Percentiles rank a stretch among this genome's conserved stretches.
phyloP scores from a whole-genome alignment of 305 asterid species.

The Salvia sclarea region DNA sequence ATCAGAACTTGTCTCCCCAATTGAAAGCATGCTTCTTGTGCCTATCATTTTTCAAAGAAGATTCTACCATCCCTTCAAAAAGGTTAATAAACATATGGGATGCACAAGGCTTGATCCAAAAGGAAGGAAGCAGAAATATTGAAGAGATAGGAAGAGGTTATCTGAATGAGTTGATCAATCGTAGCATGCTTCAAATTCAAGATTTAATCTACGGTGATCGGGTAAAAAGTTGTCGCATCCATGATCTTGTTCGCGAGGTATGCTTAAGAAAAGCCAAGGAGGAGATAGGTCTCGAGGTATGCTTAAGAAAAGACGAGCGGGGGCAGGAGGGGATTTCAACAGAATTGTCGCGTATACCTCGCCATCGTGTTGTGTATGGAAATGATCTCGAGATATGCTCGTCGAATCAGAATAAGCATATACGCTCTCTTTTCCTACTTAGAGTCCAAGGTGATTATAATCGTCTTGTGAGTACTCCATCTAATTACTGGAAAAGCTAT shows the following conservation, averaged over 20 bases:
- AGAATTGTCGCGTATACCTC: neutral
- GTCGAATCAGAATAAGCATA: too few relatives aligned
- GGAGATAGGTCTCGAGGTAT: slow-evolving; percentile 33
- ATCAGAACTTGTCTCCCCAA: neutral
- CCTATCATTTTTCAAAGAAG: neutral
- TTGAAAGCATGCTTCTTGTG: neutral
- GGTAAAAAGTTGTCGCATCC: slow-evolving; percentile 23
- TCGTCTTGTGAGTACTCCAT: neutral
- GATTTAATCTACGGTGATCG: neutral
- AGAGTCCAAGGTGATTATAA: neutral
- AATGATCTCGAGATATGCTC: neutral
- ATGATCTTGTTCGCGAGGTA: slow-evolving; percentile 26
- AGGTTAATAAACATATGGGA: neutral
- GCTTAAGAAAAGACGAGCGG: neutral
- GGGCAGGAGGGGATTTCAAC: neutral
- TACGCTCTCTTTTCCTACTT: too few relatives aligned
- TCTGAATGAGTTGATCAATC: neutral
- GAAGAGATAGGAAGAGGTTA: neutral
- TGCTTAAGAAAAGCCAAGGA: slow-evolving; percentile 27
- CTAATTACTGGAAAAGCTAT: neutral
- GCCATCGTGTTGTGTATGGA: neutral
- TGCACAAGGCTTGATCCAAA: neutral
- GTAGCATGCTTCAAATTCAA: neutral
- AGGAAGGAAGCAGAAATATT: neutral
- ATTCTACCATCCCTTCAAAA: neutral